Evolutionary conservation across 768 basidiomycete species (phyloP).

Genomic region (Favolaschia claudopus): DNA sequence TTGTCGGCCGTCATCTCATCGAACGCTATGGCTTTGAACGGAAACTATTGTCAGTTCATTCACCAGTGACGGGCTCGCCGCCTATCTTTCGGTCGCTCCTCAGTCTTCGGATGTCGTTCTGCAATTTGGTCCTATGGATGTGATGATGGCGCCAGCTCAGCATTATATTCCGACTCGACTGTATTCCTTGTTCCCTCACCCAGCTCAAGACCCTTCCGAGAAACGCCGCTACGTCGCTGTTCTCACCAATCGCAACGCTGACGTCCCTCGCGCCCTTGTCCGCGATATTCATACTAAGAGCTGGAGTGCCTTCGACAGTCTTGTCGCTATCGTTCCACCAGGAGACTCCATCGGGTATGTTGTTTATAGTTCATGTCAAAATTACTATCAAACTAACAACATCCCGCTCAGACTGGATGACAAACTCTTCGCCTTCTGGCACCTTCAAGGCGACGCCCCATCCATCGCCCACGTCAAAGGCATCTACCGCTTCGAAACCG

Average conservation of each 20-base stretch:
- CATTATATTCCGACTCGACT: slow-evolving; percentile 78
- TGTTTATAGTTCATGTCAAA: too few species aligned
- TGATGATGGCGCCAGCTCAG: slow-evolving; percentile 75
- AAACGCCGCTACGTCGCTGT: slow-evolving; percentile 78
- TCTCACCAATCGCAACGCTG: slow-evolving; percentile 79
- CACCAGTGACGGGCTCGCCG: slow-evolving; percentile 77
- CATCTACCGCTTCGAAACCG: slow-evolving; percentile 87
- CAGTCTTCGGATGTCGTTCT: slow-evolving; percentile 77
- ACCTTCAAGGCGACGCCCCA: slow-evolving; percentile 79
- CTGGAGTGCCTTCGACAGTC: slow-evolving; percentile 90
- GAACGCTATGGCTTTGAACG: slow-evolving; percentile 87
- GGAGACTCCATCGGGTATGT: slow-evolving; percentile 88
- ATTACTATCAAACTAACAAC: slow-evolving; percentile 7
- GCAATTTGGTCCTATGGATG: slow-evolving; percentile 84
- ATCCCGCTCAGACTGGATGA: slow-evolving; percentile 73
- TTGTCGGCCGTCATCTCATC: slow-evolving; percentile 75
- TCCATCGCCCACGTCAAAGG: slow-evolving; percentile 84
- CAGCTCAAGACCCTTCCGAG: slow-evolving; percentile 78
- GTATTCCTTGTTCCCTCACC: slow-evolving; percentile 81
- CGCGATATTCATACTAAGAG: slow-evolving; percentile 93
- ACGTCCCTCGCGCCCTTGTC: slow-evolving; percentile 83
- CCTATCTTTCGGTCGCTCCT: slow-evolving; percentile 80
- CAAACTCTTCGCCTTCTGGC: slow-evolving; percentile 91
- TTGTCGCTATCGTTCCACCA: slow-evolving; percentile 89
- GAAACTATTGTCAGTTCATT: slow-evolving; percentile 81